phyloP scores from a whole-genome alignment of 495 filamentous ascomycete genomes.

The Penicillium macrosclerotiorum region DNA sequence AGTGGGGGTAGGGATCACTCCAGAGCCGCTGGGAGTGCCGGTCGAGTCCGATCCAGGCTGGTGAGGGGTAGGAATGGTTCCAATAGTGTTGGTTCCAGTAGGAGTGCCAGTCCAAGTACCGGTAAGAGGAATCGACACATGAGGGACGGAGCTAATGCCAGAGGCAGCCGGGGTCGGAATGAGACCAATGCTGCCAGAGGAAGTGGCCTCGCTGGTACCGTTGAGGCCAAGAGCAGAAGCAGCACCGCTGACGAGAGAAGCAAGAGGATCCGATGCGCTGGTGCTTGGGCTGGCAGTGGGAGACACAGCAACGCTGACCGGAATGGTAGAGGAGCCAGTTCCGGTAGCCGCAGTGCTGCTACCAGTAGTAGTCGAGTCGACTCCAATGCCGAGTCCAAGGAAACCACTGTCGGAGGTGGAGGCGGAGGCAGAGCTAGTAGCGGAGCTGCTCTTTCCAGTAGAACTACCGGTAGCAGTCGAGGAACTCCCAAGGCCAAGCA shows the following conservation, averaged over 20 bases:
- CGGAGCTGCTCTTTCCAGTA: no score
- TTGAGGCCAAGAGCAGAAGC: constrained; percentile 11
- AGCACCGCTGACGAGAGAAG: constrained; percentile 4
- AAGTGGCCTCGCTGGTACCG: neutral
- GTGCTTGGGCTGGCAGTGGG: constrained; percentile 14
- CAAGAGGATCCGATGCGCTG: constrained; percentile 3
- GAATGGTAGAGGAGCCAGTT: constrained; percentile 17
- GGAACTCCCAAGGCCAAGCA: neutral
- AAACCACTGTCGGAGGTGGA: neutral
- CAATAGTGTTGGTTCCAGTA: constrained; percentile 25
- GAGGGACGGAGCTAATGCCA: constrained; percentile 1
- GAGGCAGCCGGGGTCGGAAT: constrained; percentile 15
- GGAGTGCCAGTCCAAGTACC: constrained; percentile 27
- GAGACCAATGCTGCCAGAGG: constrained; percentile 12
- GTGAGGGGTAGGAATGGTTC: constrained; percentile 20
- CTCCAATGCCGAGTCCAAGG: no score
- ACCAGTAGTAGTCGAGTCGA: neutral
- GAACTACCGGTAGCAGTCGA: no score
- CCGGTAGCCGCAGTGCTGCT: constrained; percentile 5
- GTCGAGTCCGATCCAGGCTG: constrained; percentile 13
- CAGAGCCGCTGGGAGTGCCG: constrained; percentile 12
- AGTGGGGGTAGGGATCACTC: constrained; percentile 8
- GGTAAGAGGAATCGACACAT: constrained; percentile 16
- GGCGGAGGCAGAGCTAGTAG: neutral
- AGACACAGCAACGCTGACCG: constrained; percentile 27